Percentiles rank a stretch among this genome's conserved stretches.
These are phyloP conservation scores for Chalciporus sphaerocephalus DNA, from an alignment of 768 basidiomycete genomes.

Conservation along the genomic window DNA sequence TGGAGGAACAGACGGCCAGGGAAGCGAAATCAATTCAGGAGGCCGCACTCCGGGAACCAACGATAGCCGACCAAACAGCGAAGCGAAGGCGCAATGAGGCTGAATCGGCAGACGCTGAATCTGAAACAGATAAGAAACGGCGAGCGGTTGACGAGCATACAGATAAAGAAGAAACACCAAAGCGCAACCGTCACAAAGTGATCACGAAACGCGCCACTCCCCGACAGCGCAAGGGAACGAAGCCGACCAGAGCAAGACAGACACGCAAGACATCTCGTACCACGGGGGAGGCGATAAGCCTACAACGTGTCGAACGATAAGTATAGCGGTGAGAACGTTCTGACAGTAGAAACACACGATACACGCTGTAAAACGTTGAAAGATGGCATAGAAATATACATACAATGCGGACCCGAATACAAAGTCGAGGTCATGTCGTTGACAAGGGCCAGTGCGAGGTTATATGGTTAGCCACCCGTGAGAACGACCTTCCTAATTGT, in stretches of 20 bases:
- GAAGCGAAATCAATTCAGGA: not conserved
- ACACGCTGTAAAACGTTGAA: not conserved
- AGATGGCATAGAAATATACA: not conserved
- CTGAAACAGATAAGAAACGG: not conserved
- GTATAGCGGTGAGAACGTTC: not conserved
- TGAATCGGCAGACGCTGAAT: not conserved
- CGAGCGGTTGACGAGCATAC: not conserved
- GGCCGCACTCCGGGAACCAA: not conserved
- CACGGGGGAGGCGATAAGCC: not conserved
- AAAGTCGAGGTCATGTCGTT: not conserved
- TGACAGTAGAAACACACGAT: not conserved
- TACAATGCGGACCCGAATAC: not conserved
- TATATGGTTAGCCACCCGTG: too few species aligned
- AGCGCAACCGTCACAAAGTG: not conserved
- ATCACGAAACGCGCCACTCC: not conserved
- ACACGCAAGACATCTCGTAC: not conserved
- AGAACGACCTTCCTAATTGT: slow-evolving; percentile 12
- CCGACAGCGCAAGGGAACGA: not conserved
- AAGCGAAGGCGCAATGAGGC: not conserved
- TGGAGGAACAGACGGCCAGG: too few species aligned
- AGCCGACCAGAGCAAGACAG: not conserved
- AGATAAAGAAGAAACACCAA: not conserved
- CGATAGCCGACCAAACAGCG: not conserved
- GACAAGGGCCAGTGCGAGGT: not conserved
- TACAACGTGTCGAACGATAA: not conserved